Evolutionary conservation across 495 filamentous ascomycete genomes (phyloP).

Genomic region (Arthonia radiata): DNA sequence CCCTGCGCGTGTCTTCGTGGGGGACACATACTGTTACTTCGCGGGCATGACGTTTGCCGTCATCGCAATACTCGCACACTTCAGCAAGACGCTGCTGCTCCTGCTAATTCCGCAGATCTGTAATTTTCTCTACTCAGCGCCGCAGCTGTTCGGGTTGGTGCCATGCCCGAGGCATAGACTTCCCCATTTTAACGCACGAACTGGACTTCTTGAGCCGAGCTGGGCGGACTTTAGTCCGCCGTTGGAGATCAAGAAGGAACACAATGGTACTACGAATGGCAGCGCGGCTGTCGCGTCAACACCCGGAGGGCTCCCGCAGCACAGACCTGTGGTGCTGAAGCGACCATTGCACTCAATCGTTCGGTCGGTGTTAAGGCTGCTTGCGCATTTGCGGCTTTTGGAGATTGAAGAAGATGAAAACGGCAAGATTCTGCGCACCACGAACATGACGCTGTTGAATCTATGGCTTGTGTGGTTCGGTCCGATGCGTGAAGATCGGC

Average conservation of each 20-base stretch:
- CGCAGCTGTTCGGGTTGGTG: conserved; percentile 71
- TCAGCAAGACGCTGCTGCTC: conserved; percentile 85
- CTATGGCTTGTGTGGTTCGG: conserved; percentile 93
- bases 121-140: conserved; percentile 83
- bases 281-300: neutral
- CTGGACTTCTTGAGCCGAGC: conserved; percentile 62
- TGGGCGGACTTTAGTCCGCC: conserved; percentile 40
- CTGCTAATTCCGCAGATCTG: conserved; percentile 84
- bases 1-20: conserved; percentile 82
- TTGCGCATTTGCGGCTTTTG: conserved; percentile 39
- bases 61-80: conserved; percentile 87
- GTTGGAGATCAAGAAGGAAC: too few relatives aligned
- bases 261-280: neutral
- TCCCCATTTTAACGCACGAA: conserved; percentile 63
- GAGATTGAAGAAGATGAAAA: conserved; percentile 35
- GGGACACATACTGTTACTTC: conserved; percentile 98
- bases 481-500: conserved; percentile 63
- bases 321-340: conserved; percentile 6
- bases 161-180: conserved; percentile 83
- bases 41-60: conserved; percentile 97
- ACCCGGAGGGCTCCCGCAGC: neutral
- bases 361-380: conserved; percentile 29
- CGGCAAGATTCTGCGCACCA: conserved; percentile 50
- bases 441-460: conserved; percentile 84
- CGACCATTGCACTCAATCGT: conserved; percentile 40